Conservation (phyloP, 306 rosid genomes). For the Mimosa bimucronata region DNA sequence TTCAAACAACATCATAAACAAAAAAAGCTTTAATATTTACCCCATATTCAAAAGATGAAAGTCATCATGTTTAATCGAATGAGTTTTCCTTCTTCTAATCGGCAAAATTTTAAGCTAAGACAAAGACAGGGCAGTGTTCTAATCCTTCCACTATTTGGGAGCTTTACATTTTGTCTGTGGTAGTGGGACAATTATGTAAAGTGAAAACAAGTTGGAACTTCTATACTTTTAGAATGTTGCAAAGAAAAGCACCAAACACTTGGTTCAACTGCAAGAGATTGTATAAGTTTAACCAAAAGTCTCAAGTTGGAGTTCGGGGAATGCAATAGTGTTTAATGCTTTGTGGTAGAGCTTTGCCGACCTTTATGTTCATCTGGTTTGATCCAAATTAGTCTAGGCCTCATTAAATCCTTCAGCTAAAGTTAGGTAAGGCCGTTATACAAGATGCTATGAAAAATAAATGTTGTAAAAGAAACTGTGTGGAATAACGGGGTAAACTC, state of each 20-base stretch:
- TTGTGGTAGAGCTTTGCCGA: too few species aligned
- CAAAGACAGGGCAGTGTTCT: not conserved
- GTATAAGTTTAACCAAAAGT: too few species aligned
- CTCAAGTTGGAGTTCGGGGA: too few species aligned
- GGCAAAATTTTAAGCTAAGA: conserved; percentile 2
- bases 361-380: too few species aligned
- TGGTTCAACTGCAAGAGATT: too few species aligned
- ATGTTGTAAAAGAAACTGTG: too few species aligned
- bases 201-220: not conserved
- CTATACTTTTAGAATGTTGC: not conserved
- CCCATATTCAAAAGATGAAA: conserved; percentile 13
- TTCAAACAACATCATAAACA: conserved; percentile 30
- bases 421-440: too few species aligned
- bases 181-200: not conserved
- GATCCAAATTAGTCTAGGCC: too few species aligned
- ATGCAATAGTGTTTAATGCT: too few species aligned
- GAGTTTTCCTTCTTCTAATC: not conserved
- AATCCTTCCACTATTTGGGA: not conserved
- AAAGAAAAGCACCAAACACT: too few species aligned
- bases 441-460: too few species aligned
- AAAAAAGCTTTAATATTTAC: conserved; percentile 9
- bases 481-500: conserved; percentile 27
- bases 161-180: not conserved
- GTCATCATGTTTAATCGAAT: conserved; percentile 10
- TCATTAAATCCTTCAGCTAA: too few species aligned